Evolutionary conservation across 345 rosid species (phyloP).

Genomic region (Hypericum perforatum): DNA sequence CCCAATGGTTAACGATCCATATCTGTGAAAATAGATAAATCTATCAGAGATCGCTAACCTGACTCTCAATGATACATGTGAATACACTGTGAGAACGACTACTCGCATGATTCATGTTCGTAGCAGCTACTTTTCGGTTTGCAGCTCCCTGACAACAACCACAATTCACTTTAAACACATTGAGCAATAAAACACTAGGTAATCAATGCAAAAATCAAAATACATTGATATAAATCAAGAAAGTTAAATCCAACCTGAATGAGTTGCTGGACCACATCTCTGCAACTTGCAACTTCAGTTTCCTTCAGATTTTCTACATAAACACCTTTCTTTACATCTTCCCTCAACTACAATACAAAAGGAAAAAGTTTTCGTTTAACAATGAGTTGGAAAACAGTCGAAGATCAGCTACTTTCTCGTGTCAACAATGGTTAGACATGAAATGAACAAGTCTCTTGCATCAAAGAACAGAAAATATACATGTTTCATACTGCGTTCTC

Average conservation of each 20-base stretch:
- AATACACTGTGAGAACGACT: constrained; percentile 99
- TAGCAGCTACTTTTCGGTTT: constrained; percentile 94
- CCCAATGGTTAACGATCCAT: background rate
- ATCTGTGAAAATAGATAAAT: background rate
- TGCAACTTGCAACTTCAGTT: constrained; percentile 75
- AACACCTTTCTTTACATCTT: constrained; percentile 85
- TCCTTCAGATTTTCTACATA: constrained; percentile 93
- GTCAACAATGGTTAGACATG: no score
- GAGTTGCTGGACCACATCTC: constrained; percentile 86
- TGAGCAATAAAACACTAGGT: background rate
- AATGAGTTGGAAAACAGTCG: no score
- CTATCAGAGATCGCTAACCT: constrained; percentile 32
- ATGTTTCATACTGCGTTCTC: no score
- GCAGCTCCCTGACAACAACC: constrained; percentile 69
- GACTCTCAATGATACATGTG: constrained; percentile 88
- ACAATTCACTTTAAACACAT: background rate
- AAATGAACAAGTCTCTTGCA: no score
- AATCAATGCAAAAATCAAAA: background rate
- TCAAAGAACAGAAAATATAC: no score
- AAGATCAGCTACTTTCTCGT: no score
- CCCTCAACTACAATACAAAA: constrained; percentile 54
- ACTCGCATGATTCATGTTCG: constrained; percentile 95
- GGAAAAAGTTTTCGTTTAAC: background rate
- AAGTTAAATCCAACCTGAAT: constrained; percentile 40
- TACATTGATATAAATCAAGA: constrained; percentile 1